Percentiles rank a stretch among this genome's conserved stretches.
phyloP scores from a whole-genome alignment of 306 rosid species.

The Ochetophila trinervis region DNA sequence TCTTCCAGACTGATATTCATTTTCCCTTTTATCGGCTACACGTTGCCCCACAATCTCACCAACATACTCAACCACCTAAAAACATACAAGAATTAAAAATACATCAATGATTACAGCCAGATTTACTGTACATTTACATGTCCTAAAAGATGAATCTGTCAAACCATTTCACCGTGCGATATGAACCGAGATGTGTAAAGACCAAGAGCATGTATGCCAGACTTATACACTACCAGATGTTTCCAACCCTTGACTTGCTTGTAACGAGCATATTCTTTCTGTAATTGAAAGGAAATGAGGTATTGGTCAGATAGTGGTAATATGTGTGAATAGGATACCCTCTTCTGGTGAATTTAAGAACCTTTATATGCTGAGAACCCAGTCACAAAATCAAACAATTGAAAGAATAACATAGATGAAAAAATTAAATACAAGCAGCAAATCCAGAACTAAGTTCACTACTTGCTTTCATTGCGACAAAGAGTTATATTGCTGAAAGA shows the following conservation, averaged over 20 bases:
- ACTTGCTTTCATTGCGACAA: neutral
- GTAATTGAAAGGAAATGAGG: slow-evolving; percentile 22
- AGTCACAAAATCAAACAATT: too few species aligned
- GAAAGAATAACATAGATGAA: too few species aligned
- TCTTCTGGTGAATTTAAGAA: neutral
- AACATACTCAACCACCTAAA: slow-evolving; percentile 69
- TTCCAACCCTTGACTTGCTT: slow-evolving; percentile 57
- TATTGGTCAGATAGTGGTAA: neutral
- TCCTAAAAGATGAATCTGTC: slow-evolving; percentile 15
- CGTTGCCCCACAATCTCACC: slow-evolving; percentile 71
- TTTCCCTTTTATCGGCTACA: slow-evolving; percentile 66
- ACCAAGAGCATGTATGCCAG: slow-evolving; percentile 78
- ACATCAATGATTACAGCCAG: slow-evolving; percentile 13
- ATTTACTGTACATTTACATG: neutral
- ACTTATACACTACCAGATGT: slow-evolving; percentile 65
- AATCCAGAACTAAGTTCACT: neutral
- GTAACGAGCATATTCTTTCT: slow-evolving; percentile 63
- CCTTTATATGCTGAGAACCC: too few species aligned
- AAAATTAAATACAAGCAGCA: too few species aligned
- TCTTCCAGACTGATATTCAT: slow-evolving; percentile 58
- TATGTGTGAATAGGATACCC: neutral
- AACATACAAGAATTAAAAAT: slow-evolving; percentile 8
- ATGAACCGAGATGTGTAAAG: slow-evolving; percentile 71
- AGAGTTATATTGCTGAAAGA: neutral
- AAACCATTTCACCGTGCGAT: slow-evolving; percentile 61